Conservation (phyloP, 2,329 filamentous ascomycete species). For the Sodiomyces alkalinus region DNA sequence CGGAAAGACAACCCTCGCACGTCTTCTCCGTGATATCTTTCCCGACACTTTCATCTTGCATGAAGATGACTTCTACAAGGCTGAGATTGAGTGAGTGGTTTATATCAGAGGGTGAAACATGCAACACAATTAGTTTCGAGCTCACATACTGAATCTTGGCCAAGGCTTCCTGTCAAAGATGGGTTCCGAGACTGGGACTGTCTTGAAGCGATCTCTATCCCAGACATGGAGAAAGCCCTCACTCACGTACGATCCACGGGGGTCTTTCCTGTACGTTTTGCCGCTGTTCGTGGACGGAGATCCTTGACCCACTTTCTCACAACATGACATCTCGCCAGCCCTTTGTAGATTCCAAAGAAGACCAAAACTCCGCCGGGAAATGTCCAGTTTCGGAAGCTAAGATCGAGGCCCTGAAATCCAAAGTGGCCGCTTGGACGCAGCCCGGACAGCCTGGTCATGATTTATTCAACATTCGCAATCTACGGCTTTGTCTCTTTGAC, state of each 20-base stretch:
- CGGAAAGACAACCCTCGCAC: constrained; percentile 86
- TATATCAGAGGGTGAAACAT: too few relatives aligned
- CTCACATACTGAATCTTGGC: constrained; percentile 1
- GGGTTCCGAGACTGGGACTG: constrained; percentile 86
- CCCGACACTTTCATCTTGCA: constrained; percentile 71
- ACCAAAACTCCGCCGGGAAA: constrained; percentile 43
- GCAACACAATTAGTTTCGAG: neutral
- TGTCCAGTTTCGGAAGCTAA: constrained; percentile 33
- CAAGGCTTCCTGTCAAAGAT: constrained; percentile 37
- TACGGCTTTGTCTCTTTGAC: constrained; percentile 60
- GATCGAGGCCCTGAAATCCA: constrained; percentile 29
- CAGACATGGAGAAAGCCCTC: constrained; percentile 51
- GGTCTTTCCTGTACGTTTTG: constrained; percentile 41
- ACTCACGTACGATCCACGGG: constrained; percentile 56
- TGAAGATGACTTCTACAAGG: constrained; percentile 88
- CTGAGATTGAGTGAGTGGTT: constrained; percentile 52
- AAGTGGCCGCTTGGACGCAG: constrained; percentile 30
- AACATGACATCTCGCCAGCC: constrained; percentile 18
- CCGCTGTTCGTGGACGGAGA: too few relatives aligned
- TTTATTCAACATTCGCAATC: constrained; percentile 12
- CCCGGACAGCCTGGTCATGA: constrained; percentile 27
- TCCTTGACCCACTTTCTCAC: constrained; percentile 8
- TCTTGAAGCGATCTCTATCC: constrained; percentile 58
- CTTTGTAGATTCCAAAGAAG: constrained; percentile 40
- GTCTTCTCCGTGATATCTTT: constrained; percentile 71